These are phyloP conservation scores for Psidium friedrichsthalianum DNA, from an alignment of 345 rosid genomes.

Conservation along the genomic window DNA sequence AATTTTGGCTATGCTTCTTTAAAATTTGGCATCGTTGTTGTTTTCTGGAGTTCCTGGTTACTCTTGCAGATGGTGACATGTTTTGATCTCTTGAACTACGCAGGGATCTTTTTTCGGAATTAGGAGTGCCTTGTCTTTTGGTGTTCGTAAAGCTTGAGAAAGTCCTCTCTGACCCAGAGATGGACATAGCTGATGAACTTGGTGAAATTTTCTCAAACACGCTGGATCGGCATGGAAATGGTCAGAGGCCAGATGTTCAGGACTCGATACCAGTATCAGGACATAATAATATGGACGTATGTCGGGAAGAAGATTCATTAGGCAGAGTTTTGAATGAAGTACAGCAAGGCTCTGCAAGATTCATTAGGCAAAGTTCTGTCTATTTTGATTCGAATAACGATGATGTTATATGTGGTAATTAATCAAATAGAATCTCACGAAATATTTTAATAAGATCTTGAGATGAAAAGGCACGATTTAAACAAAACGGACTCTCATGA, in stretches of 20 bases:
- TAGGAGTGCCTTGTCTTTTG: slow-evolving; percentile 81
- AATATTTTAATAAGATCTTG: no score
- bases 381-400: no score
- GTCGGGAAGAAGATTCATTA: slow-evolving; percentile 4
- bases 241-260: slow-evolving; percentile 74
- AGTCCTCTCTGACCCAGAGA: slow-evolving; percentile 46
- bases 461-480: no score
- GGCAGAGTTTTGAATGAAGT: slow-evolving; percentile 10
- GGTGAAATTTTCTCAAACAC: slow-evolving; percentile 62
- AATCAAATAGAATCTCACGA: no score
- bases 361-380: no score
- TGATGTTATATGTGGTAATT: no score
- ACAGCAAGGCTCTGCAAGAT: background rate
- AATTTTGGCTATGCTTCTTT: background rate
- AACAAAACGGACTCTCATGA: no score
- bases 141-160: slow-evolving; percentile 71
- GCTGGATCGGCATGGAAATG: slow-evolving; percentile 68
- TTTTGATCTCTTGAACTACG: background rate
- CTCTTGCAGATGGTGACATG: background rate
- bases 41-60: background rate
- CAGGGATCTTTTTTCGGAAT: slow-evolving; percentile 77
- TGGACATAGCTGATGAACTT: slow-evolving; percentile 42
- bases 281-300: slow-evolving; percentile 13
- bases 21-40: background rate
- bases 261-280: slow-evolving; percentile 32